These are phyloP conservation scores for Phlebiopsis gigantea DNA, from an alignment of 768 basidiomycete species.

Conservation along the genomic window DNA sequence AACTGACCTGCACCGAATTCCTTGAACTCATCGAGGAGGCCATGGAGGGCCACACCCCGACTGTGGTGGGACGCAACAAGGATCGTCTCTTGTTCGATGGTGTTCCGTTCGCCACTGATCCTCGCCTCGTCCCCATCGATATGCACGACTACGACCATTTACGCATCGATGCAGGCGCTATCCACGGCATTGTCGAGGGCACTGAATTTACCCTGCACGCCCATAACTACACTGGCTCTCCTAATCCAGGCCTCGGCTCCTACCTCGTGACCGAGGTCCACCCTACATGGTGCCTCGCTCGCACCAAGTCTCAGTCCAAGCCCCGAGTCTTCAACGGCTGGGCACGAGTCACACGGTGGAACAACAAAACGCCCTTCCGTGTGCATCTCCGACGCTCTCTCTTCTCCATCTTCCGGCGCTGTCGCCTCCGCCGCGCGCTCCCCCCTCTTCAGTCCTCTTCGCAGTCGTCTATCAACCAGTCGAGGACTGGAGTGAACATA, in stretches of 20 bases:
- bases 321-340: slow-evolving; percentile 38
- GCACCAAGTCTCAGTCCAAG: slow-evolving; percentile 31
- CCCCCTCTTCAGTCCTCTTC: slow-evolving; percentile 27
- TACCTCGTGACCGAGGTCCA: slow-evolving; percentile 49
- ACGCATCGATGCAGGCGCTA: slow-evolving; percentile 51
- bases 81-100: slow-evolving; percentile 49
- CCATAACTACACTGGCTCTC: slow-evolving; percentile 56
- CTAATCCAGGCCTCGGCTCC: slow-evolving; percentile 47
- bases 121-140: slow-evolving; percentile 40
- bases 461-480: slow-evolving; percentile 10
- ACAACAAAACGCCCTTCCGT: slow-evolving; percentile 49
- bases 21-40: slow-evolving; percentile 36
- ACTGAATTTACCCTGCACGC: slow-evolving; percentile 57
- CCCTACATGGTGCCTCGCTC: slow-evolving; percentile 54
- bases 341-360: slow-evolving; percentile 52
- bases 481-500: slow-evolving; percentile 37
- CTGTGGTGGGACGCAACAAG: slow-evolving; percentile 45
- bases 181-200: slow-evolving; percentile 61
- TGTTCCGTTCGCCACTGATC: slow-evolving; percentile 49
- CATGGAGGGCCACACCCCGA: slow-evolving; percentile 41
- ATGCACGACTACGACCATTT: slow-evolving; percentile 32
- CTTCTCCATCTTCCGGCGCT: slow-evolving; percentile 38
- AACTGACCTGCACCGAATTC: slow-evolving; percentile 45
- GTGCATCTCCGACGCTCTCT: slow-evolving; percentile 46
- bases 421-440: slow-evolving; percentile 38